Evolutionary conservation across 805 yeast genomes (phyloP), one percentile per base, ranked within the genome.

Genomic region (Nakazawaea populi): DNA sequence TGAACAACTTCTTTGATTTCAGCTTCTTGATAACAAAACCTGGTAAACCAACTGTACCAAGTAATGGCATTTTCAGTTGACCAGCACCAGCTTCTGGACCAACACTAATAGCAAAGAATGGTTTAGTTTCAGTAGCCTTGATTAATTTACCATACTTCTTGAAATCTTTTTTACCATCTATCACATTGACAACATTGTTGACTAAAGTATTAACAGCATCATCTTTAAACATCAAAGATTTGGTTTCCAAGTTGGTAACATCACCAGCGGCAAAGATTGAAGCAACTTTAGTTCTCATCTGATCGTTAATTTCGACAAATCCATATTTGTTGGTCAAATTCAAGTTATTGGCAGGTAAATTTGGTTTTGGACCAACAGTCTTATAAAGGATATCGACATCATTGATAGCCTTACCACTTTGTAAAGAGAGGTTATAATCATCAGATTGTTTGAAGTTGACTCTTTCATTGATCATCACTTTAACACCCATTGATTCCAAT

Each of bases 231-330:
- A 43, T 6, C 0, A 66, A 24, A 10, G 68, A 60, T 41, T 64
- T 66, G 42, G 53, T 54, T 3, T 52, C 50, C 51, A 55, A 59
- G 50, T 58, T 56, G 12, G 55, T 49, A 14, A 61, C 62, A 54
- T 69, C 71, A 12, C 72, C 73, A 48, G 67, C 57, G 4, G 70
- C 66, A 51, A 67, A 68, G 5, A 67, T 54, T 34, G 57, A 55
- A 12, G 55, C 32, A 14, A 18, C 18, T 36, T 30, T 38, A 31
- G 49, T 37, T 52, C 49, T 45, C 12, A 42, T 11, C 10, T 28
- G 5, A 8, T 35, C 47, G 30, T 45, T 42, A 29, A 46, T 36
- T 12, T 34, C 12, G 47, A 60, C 53, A 42, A 52, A 59, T 1
- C 65, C 65, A 4, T 45, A 36, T 2, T 40, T 38, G 36, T 58